Evolutionary conservation across 805 yeast species (phyloP), one percentile per base, ranked within the genome.

Genomic region (Brettanomyces sp.): DNA sequence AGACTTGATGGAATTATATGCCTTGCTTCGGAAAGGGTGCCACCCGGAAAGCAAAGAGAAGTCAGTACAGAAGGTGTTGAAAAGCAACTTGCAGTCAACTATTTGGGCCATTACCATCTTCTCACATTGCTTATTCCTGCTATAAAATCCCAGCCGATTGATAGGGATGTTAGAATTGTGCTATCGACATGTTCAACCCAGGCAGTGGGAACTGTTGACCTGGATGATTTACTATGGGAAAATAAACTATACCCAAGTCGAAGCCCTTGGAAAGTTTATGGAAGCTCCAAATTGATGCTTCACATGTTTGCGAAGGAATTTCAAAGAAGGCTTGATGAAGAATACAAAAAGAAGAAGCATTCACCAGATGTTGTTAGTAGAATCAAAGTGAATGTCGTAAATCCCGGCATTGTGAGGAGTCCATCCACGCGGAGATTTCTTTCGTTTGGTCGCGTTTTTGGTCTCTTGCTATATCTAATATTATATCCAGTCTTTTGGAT

Each of bases 361-460:
- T 84, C 86, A 2, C 71, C 76, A 57, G 85, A 83, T 55, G 79
- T 86, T 23, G 32, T 28, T 9, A 28, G 11, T 9, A 28, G 32
- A 28, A 28, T 28, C 11, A 74, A 82, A 43, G 74, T 88, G 22
- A 75, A 82, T 47, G 57, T 88, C 45, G 93, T 86, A 4, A 93
- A 93, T 58, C 98, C 99, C 0, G 99, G 99, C 1, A 55, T 90
- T 34, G 85, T 87, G 84, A 74, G 98, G 53, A 80, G 95, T 2
- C 86, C 95, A 2, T 79, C 95, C 24, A 81, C 91, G 36, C 79
- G 93, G 53, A 74, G 96, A 47, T 77, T 82, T 34, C 47, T 88
- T 4, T 79, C 93, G 18, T 74, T 85, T 65, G 97, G 98, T 1
- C 70, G 86, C 0, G 54, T 91, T 3, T 65, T 65, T 61, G 73